These are phyloP conservation scores for Cryptococcus sp. DNA, from an alignment of 1,284 basidiomycete genomes.

Conservation along the genomic window DNA sequence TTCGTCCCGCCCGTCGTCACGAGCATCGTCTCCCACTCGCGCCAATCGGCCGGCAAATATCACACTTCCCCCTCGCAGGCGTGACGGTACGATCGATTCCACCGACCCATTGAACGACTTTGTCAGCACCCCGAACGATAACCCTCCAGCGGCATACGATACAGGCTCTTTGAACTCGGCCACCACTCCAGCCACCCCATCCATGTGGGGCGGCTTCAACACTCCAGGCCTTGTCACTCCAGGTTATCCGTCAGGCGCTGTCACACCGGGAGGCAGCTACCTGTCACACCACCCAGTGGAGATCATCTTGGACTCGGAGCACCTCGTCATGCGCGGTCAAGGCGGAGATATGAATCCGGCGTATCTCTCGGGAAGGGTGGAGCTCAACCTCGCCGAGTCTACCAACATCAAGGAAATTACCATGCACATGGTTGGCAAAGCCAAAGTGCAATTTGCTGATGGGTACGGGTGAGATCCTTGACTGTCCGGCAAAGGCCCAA, in stretches of 20 bases:
- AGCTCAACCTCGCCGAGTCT: constrained; percentile 73
- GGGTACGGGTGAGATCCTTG: constrained; percentile 62
- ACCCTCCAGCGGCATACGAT: not conserved
- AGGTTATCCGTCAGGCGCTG: constrained; percentile 16
- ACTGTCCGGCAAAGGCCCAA: no score
- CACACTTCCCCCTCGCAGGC: not conserved
- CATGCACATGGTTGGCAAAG: constrained; percentile 80
- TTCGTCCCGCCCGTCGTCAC: not conserved
- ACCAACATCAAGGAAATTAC: constrained; percentile 84
- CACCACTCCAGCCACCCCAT: constrained; percentile 4
- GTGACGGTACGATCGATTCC: not conserved
- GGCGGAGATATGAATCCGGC: constrained; percentile 81
- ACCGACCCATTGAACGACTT: not conserved
- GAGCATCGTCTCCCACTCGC: not conserved
- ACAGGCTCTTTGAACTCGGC: constrained; percentile 2
- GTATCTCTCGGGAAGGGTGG: constrained; percentile 65
- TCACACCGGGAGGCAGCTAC: constrained; percentile 34
- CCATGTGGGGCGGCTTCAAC: constrained; percentile 16
- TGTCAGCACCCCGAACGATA: not conserved
- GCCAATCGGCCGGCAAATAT: not conserved
- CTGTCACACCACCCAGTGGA: constrained; percentile 59
- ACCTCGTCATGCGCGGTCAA: constrained; percentile 71
- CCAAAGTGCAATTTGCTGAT: constrained; percentile 66
- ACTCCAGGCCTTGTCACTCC: constrained; percentile 13
- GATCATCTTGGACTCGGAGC: constrained; percentile 70